Evolutionary conservation across 2,329 filamentous ascomycete genomes (phyloP).

Genomic region (Venturia nashicola): DNA sequence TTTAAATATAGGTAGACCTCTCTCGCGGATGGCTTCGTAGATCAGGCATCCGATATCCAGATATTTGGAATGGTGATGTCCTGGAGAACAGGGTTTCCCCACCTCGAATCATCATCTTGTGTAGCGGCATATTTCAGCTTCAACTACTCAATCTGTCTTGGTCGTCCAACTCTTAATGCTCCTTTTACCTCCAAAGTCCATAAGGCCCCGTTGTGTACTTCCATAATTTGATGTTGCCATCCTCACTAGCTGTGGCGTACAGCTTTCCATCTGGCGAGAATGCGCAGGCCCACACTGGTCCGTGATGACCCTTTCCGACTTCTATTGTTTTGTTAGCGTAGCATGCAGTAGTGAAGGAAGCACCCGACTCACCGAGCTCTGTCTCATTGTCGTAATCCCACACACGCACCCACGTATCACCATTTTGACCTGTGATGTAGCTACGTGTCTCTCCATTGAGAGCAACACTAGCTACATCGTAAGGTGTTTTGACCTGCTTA

Average conservation of each 20-base stretch:
- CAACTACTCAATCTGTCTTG: background rate
- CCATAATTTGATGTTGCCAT: slow-evolving; percentile 92
- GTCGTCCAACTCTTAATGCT: too few relatives aligned
- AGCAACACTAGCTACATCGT: slow-evolving; percentile 83
- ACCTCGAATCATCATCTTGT: background rate
- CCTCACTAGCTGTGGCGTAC: slow-evolving; percentile 92
- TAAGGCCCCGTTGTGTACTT: slow-evolving; percentile 54
- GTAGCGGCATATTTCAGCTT: background rate
- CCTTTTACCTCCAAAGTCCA: slow-evolving; percentile 46
- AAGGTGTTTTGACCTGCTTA: slow-evolving; percentile 67
- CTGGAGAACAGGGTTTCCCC: background rate
- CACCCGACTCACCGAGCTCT: slow-evolving; percentile 49
- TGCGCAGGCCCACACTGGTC: slow-evolving; percentile 89
- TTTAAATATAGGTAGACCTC: background rate
- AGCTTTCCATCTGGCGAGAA: slow-evolving; percentile 94
- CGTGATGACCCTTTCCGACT: slow-evolving; percentile 92
- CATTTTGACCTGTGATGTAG: slow-evolving; percentile 80
- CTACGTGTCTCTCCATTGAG: slow-evolving; percentile 71
- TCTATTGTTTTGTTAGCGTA: slow-evolving; percentile 39
- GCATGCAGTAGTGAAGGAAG: slow-evolving; percentile 8
- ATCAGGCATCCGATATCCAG: background rate
- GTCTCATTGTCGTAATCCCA: slow-evolving; percentile 76
- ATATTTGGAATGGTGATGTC: background rate
- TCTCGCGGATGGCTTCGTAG: background rate
- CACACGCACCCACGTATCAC: slow-evolving; percentile 92